Evolutionary conservation across 2,329 filamentous ascomycete genomes (phyloP), one percentile per base, ranked within the genome.

Genomic region (Ambrosiella beaveri): DNA sequence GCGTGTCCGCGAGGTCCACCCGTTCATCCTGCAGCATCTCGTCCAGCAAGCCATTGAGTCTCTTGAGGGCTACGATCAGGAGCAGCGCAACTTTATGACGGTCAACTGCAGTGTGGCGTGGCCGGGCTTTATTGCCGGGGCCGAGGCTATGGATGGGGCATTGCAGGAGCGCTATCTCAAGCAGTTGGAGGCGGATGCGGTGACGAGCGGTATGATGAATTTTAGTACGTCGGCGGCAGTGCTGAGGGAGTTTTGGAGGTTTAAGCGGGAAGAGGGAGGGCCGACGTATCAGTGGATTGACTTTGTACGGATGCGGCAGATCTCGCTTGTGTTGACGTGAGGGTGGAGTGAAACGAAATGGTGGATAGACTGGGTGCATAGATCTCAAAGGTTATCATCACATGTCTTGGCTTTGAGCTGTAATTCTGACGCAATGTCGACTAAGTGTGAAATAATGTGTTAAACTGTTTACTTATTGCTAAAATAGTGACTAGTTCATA

Each of bases 1-100:
- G 1, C 65, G 71, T 3, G 69, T 75, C 35, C 57, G 57, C 11
- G 39, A 54, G 12, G 49, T 61, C 7, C 39, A 61, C 39, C 59
- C 59, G 3, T 54, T 61, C 12, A 45, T 61, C 1, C 54, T 61
- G 7, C 59, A 61, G 40, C 47, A 52, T 6, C 55, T 57, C 15
- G 53, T 58, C 1, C 49, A 59, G 11, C 44, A 47, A 35, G 56
- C 57, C 5, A 57, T 61, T n/a, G 7, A 38, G 9, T 39, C 54
- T 12, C 44, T 61, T 3, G 57, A 60, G 8, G 37, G 15, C 9
- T 61, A 57, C 56, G 55, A 60, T 12, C 51, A 59, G 2, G 51
- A 59, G 39, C 60, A 57, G n/a, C 40, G 40, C 15, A 52, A 57
- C 13, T 57, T 56, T 19, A 53, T 44, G 7, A 51, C 57, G 2